phyloP scores from a whole-genome alignment of 805 yeast genomes.

The Ogataea saltuana region DNA sequence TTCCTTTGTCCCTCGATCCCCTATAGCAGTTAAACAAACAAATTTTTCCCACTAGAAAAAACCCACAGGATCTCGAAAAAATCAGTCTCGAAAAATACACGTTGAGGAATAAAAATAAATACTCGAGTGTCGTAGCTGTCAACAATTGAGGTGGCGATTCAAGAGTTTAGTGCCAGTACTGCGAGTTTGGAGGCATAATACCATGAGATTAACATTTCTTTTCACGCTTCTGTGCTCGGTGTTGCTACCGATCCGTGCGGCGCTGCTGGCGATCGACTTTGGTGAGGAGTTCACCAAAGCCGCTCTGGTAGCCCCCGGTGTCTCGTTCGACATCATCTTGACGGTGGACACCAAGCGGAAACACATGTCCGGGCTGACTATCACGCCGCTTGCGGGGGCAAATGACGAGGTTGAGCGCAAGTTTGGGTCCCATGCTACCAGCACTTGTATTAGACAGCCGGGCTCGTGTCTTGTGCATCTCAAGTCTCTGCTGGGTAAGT shows the following conservation, averaged over 20 bases:
- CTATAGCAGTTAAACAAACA: no score
- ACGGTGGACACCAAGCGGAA: constrained; percentile 92
- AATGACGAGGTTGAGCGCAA: constrained; percentile 61
- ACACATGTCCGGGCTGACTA: constrained; percentile 76
- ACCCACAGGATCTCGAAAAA: constrained; percentile 5
- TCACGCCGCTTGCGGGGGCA: constrained; percentile 42
- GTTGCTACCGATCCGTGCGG: constrained; percentile 40
- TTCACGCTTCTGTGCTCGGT: constrained; percentile 26
- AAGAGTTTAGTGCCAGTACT: no score
- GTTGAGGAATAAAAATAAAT: no score
- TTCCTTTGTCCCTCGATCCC: no score
- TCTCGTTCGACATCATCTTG: constrained; percentile 82
- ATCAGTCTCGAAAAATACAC: no score
- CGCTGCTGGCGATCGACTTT: constrained; percentile 83
- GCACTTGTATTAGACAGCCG: constrained; percentile 75
- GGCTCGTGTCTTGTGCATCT: constrained; percentile 61
- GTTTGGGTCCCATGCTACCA: constrained; percentile 74
- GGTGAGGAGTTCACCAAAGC: constrained; percentile 90
- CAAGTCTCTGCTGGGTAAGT: constrained; percentile 71
- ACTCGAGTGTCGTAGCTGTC: no score
- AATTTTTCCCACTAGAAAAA: no score
- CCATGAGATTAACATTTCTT: constrained; percentile 9
- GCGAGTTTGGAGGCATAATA: no score
- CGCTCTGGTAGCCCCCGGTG: constrained; percentile 85
- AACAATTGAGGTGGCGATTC: no score